phyloP scores from a whole-genome alignment of 768 basidiomycete species.

The Auriscalpium microsporum region DNA sequence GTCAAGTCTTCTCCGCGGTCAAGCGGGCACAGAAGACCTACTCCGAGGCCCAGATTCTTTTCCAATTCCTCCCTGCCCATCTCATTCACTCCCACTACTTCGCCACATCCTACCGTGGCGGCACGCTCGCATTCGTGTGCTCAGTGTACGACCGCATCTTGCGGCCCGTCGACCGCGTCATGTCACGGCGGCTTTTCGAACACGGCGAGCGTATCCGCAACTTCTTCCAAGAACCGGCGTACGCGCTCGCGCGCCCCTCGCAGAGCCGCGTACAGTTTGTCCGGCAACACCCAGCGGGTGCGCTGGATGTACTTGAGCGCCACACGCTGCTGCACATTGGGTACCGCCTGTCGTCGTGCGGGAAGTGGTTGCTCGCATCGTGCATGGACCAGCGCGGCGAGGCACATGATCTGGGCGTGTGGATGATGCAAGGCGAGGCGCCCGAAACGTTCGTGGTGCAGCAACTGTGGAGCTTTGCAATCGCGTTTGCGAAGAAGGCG shows the following conservation, averaged over 20 bases:
- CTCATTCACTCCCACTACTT: slow-evolving; percentile 41
- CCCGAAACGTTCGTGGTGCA: slow-evolving; percentile 43
- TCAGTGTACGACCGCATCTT: slow-evolving; percentile 69
- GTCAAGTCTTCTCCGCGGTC: slow-evolving; percentile 57
- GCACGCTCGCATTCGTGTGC: slow-evolving; percentile 43
- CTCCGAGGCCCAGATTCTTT: slow-evolving; percentile 42
- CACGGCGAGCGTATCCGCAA: slow-evolving; percentile 31
- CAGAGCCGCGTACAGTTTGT: slow-evolving; percentile 29
- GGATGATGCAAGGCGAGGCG: slow-evolving; percentile 46
- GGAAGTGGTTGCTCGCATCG: slow-evolving; percentile 71
- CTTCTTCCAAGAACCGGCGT: slow-evolving; percentile 58
- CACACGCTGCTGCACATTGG: slow-evolving; percentile 70
- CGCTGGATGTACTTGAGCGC: slow-evolving; percentile 45
- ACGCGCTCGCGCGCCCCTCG: slow-evolving; percentile 46
- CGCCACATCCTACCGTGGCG: slow-evolving; percentile 32
- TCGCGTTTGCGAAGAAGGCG: slow-evolving; percentile 51
- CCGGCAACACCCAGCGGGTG: slow-evolving; percentile 30
- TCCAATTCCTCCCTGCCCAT: slow-evolving; percentile 70
- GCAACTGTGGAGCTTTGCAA: slow-evolving; percentile 65
- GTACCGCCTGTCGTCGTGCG: slow-evolving; percentile 55
- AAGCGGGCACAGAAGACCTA: slow-evolving; percentile 46
- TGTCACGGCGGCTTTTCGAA: slow-evolving; percentile 44
- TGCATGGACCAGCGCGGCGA: slow-evolving; percentile 77
- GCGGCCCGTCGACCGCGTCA: slow-evolving; percentile 48
- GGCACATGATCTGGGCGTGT: slow-evolving; percentile 57